phyloP scores from a whole-genome alignment of 805 yeast genomes.

The Helenozyma rhizophorensis region DNA sequence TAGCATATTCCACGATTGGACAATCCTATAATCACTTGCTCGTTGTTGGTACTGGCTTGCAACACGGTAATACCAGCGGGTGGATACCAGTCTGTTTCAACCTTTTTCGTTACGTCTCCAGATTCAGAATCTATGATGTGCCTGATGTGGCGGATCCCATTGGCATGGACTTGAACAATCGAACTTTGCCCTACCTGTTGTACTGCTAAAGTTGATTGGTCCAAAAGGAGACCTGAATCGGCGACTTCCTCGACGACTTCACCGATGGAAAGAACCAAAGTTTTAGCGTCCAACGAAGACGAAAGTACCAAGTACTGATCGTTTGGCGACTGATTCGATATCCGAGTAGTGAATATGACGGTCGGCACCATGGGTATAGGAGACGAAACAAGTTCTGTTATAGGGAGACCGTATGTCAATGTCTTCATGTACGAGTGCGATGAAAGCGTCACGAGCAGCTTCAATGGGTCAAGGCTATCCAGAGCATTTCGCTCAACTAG shows the following conservation, averaged over 20 bases:
- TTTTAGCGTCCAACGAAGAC: slow-evolving; percentile 50
- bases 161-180: slow-evolving; percentile 66
- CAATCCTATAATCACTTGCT: slow-evolving; percentile 67
- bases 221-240: slow-evolving; percentile 55
- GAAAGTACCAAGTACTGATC: slow-evolving; percentile 68
- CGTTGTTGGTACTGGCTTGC: slow-evolving; percentile 56
- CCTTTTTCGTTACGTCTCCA: slow-evolving; percentile 4
- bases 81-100: slow-evolving; percentile 65
- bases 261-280: slow-evolving; percentile 72
- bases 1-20: slow-evolving; percentile 74
- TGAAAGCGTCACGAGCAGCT: slow-evolving; percentile 24
- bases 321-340: slow-evolving; percentile 37
- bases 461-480: slow-evolving; percentile 14
- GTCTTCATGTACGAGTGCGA: slow-evolving; percentile 46
- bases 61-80: slow-evolving; percentile 70
- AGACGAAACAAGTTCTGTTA: slow-evolving; percentile 63
- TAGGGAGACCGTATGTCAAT: slow-evolving; percentile 54
- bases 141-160: slow-evolving; percentile 58
- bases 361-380: slow-evolving; percentile 66
- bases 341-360: slow-evolving; percentile 60
- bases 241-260: slow-evolving; percentile 74
- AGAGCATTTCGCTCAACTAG: slow-evolving; percentile 15
- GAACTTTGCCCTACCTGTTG: slow-evolving; percentile 62
- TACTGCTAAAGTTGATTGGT: slow-evolving; percentile 61
- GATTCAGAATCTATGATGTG: slow-evolving; percentile 10